Evolutionary conservation across 495 filamentous ascomycete species (phyloP), one percentile per base, ranked within the genome.

Genomic region (Penicillium bialowiezense): DNA sequence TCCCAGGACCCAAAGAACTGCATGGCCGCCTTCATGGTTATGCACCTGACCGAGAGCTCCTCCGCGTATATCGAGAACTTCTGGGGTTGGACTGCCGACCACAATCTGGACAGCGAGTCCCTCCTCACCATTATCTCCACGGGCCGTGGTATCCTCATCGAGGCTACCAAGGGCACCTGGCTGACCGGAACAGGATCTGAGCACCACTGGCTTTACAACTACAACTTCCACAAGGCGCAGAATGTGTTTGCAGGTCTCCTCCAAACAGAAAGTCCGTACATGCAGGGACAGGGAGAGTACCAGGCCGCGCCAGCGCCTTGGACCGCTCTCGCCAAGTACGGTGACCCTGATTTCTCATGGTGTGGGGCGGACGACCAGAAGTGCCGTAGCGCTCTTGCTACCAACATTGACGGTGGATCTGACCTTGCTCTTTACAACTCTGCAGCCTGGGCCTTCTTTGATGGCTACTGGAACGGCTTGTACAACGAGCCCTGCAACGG

Each of bases 31-130:
- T 80, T 73, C 48, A 63, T 73, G 40, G 58, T 83, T 6, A 59
- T 84, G 33, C 79, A 84, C 41, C 52, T 85, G 1, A 76, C 76
- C 4, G 33, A 59, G 4, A 69, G 60, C 7, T 71, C 75, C 1
- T 79, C 75, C 2, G 73, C 68, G 6, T 85, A 84, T 44, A 66
- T 83, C 38, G 81, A 84, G 48, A 77, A 80, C 50, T 72, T 84
- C 59, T 84, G 82, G 79, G 75, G 73, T 15, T 84, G 79, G 81
- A 79, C 76, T n/a, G 77, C 78, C 0, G 79, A 82, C 56, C 79
- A 81, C 48, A 67, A 71, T 41, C 68, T 82, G 0, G 76, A 82
- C 52, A 62, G 64, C 33, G 24, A 51, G 3, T 59, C 59, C 0
- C 19, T 54, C 5, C 40, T 64, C 10, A 68, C 62, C 3, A 72